Conservation (phyloP, 1,139 yeast genomes). For the Arxiozyma telluris region DNA sequence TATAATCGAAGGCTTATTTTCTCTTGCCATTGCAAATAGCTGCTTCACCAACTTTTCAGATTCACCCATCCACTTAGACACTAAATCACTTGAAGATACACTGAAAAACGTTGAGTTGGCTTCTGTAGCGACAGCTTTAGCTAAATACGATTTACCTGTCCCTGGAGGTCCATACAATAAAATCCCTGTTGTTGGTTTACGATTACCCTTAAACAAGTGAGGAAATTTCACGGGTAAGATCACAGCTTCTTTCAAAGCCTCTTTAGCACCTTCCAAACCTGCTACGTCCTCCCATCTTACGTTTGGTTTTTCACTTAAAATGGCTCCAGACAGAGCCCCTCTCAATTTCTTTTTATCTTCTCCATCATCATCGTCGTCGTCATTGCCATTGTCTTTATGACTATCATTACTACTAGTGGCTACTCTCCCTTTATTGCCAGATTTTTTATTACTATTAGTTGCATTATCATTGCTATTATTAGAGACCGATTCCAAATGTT, state of each 20-base stretch:
- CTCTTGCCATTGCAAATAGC: constrained; percentile 90
- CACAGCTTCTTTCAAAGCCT: constrained; percentile 94
- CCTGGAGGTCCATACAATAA: constrained; percentile 97
- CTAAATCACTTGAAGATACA: constrained; percentile 88
- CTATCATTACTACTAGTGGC: neutral
- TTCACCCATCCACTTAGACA: constrained; percentile 99
- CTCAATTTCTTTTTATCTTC: constrained; percentile 80
- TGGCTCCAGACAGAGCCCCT: constrained; percentile 89
- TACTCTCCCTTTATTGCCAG: neutral
- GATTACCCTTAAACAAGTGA: constrained; percentile 84
- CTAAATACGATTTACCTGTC: constrained; percentile 93
- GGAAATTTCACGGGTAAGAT: constrained; percentile 92
- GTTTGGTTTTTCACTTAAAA: constrained; percentile 84
- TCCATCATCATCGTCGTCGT: constrained; percentile 64
- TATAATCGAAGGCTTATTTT: constrained; percentile 87
- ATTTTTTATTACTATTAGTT: constrained; percentile 25
- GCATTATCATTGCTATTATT: constrained; percentile 33
- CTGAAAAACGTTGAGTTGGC: constrained; percentile 95
- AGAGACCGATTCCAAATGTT: constrained; percentile 63
- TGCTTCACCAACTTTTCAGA: constrained; percentile 92
- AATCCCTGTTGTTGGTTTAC: constrained; percentile 90
- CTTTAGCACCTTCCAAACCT: constrained; percentile 91
- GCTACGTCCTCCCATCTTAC: constrained; percentile 95
- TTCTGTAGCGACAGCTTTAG: constrained; percentile 98
- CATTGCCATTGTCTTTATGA: constrained; percentile 24